Evolutionary conservation across 768 basidiomycete species (phyloP).

Genomic region (Termitomyces sp.): DNA sequence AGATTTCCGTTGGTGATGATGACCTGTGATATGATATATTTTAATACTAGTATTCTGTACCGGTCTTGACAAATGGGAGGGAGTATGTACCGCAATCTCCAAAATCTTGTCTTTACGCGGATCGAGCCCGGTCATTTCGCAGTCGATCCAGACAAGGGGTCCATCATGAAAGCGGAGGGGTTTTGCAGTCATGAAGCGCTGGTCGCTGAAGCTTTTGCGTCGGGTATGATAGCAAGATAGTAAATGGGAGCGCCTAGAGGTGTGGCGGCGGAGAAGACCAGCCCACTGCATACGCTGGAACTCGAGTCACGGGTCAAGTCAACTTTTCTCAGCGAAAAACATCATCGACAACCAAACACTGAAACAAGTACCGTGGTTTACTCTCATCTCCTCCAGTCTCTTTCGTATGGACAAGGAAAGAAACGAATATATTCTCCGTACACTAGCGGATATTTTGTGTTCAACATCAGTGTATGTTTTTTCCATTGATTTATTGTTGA

Average conservation of each 20-base stretch:
- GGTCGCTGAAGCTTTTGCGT: background rate
- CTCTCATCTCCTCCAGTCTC: no score
- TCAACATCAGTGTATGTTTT: conserved; percentile 23
- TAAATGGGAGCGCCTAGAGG: conserved; percentile 3
- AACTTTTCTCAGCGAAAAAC: no score
- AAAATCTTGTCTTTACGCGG: conserved; percentile 65
- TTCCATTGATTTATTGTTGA: background rate
- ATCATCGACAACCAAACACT: no score
- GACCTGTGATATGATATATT: conserved; percentile 42
- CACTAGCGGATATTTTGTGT: conserved; percentile 23
- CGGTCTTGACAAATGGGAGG: background rate
- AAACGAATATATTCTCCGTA: conserved; percentile 7
- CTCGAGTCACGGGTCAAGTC: no score
- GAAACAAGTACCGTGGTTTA: no score
- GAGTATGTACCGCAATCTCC: conserved; percentile 76
- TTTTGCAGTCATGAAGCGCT: conserved; percentile 8
- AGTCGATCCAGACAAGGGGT: conserved; percentile 82
- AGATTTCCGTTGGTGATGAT: conserved; percentile 87
- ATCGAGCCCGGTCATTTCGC: conserved; percentile 83
- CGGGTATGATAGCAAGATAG: background rate
- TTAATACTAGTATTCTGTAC: background rate
- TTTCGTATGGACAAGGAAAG: conserved; percentile 10
- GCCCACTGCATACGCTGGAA: conserved; percentile 8
- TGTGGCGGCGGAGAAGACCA: conserved; percentile 9
- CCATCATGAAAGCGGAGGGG: conserved; percentile 50